Conservation (phyloP, 2,329 filamentous ascomycete genomes). For the Cladorrhinum sp. region DNA sequence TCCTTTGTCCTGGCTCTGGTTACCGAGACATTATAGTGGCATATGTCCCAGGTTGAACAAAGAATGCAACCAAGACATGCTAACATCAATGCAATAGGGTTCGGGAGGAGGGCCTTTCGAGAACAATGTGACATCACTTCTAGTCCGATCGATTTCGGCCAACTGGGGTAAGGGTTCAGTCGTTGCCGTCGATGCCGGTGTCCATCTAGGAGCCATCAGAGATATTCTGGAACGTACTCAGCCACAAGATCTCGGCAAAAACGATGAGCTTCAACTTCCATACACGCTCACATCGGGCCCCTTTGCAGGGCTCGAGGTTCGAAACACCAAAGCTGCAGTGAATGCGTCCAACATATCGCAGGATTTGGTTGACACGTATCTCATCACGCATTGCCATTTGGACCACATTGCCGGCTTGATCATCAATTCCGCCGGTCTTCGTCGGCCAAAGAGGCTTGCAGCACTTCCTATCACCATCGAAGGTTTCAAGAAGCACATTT, state of each 20-base stretch:
- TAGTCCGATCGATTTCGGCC: slow-evolving; percentile 76
- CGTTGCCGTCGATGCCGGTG: slow-evolving; percentile 90
- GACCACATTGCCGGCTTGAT: slow-evolving; percentile 91
- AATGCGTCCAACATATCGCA: slow-evolving; percentile 81
- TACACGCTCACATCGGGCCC: slow-evolving; percentile 65
- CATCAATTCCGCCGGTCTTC: slow-evolving; percentile 86
- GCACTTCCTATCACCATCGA: slow-evolving; percentile 86
- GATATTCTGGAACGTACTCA: slow-evolving; percentile 65
- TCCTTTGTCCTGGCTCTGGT: background rate
- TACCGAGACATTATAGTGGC: background rate
- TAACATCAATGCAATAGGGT: slow-evolving; percentile 53
- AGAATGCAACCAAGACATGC: background rate
- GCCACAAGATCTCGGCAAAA: slow-evolving; percentile 36
- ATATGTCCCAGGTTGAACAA: background rate
- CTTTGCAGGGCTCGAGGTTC: slow-evolving; percentile 75
- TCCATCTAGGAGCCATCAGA: slow-evolving; percentile 82
- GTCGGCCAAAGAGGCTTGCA: slow-evolving; percentile 80
- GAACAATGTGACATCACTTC: slow-evolving; percentile 82
- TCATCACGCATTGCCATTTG: slow-evolving; percentile 96
- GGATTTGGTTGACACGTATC: slow-evolving; percentile 77
- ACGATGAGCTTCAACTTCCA: slow-evolving; percentile 39
- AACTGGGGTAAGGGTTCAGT: slow-evolving; percentile 81
- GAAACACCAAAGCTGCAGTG: slow-evolving; percentile 61
- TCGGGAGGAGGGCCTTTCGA: slow-evolving; percentile 86
- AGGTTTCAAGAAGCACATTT: slow-evolving; percentile 89